phyloP scores from a whole-genome alignment of 2,329 filamentous ascomycete species.

The Dactylellina sp. region DNA sequence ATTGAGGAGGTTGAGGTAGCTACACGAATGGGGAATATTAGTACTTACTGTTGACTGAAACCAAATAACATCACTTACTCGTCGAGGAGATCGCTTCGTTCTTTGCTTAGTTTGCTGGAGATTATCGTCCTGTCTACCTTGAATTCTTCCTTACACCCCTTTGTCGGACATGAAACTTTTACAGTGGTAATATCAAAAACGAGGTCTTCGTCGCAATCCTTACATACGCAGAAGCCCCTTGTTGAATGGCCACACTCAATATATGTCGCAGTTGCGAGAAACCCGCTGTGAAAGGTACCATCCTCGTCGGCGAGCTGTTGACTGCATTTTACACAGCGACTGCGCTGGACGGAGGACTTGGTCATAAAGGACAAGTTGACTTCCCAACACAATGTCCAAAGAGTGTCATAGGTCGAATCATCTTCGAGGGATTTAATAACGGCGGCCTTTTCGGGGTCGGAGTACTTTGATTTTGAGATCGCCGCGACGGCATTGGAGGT shows the following conservation, averaged over 20 bases:
- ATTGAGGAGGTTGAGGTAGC: slow-evolving; percentile 41
- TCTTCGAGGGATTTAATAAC: slow-evolving; percentile 45
- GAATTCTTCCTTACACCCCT: slow-evolving; percentile 48
- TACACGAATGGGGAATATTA: slow-evolving; percentile 8
- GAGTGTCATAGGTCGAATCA: slow-evolving; percentile 36
- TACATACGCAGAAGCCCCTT: slow-evolving; percentile 43
- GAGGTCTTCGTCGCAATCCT: slow-evolving; percentile 46
- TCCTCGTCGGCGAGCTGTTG: slow-evolving; percentile 39
- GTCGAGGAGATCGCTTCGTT: slow-evolving; percentile 29
- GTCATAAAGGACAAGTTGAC: slow-evolving; percentile 53
- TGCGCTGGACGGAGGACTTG: slow-evolving; percentile 25
- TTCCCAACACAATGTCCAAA: slow-evolving; percentile 47
- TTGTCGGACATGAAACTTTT: slow-evolving; percentile 37
- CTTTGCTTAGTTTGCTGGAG: slow-evolving; percentile 33
- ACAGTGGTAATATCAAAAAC: slow-evolving; percentile 48
- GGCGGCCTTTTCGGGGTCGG: slow-evolving; percentile 47
- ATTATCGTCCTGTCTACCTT: slow-evolving; percentile 38
- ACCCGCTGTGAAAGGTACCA: slow-evolving; percentile 42
- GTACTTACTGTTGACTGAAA: background rate
- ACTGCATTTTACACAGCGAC: slow-evolving; percentile 48
- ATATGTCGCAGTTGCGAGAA: slow-evolving; percentile 31
- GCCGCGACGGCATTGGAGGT: background rate
- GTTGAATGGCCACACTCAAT: slow-evolving; percentile 26
- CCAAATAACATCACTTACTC: slow-evolving; percentile 17
- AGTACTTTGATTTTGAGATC: slow-evolving; percentile 25